Conservation (phyloP, 2,329 filamentous ascomycete genomes). For the Verticillium dahliae region DNA sequence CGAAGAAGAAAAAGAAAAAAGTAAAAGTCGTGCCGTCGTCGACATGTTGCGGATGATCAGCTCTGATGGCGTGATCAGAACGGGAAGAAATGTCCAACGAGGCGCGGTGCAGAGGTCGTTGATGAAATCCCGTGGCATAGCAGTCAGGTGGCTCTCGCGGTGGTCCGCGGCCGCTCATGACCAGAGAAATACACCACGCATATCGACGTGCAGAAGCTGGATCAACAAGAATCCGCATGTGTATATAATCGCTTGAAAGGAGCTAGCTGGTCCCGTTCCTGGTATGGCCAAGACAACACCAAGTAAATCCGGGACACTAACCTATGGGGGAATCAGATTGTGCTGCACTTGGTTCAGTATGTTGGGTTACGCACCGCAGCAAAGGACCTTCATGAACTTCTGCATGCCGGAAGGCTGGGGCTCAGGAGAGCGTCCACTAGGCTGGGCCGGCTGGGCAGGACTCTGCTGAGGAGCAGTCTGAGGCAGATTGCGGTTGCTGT, state of each 20-base stretch:
- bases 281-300: background rate
- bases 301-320: constrained; percentile 2
- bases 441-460: constrained; percentile 45
- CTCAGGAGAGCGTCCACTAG: constrained; percentile 54
- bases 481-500: constrained; percentile 82
- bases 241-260: background rate
- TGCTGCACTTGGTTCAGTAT: background rate
- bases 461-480: constrained; percentile 56
- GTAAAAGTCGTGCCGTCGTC: constrained; percentile 3
- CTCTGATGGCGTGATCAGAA: background rate
- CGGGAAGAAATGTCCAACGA: background rate
- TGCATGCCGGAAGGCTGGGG: constrained; percentile 76
- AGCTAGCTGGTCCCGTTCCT: background rate
- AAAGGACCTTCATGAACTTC: constrained; percentile 88
- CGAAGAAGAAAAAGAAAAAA: constrained; percentile 15
- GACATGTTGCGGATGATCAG: background rate
- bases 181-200: background rate
- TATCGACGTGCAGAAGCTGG: background rate
- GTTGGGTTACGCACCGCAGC: constrained; percentile 57
- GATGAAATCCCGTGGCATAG: background rate
- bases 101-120: background rate
- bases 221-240: background rate
- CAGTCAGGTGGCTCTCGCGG: background rate
- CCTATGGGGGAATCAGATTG: constrained; percentile 3
- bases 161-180: background rate